Conservation (phyloP, 345 rosid species). For the Triadica sebifera region DNA sequence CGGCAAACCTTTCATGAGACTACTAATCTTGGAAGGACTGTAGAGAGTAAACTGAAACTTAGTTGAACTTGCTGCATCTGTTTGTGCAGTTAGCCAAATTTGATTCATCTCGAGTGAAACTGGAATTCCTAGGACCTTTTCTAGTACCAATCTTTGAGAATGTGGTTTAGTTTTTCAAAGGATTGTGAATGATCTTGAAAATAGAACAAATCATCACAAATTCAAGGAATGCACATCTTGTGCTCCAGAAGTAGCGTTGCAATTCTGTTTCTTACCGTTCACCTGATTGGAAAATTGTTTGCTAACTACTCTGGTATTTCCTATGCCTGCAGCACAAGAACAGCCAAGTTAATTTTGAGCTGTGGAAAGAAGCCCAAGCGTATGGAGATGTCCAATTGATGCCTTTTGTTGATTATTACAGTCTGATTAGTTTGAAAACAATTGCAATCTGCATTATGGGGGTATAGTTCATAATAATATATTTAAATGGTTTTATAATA, state of each 20-base stretch:
- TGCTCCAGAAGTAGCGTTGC: neutral
- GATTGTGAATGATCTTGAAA: neutral
- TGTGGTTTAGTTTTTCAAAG: too few species aligned
- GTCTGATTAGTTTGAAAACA: constrained; percentile 78
- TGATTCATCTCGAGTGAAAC: too few species aligned
- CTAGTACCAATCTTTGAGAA: too few species aligned
- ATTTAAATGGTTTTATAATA: constrained; percentile 5
- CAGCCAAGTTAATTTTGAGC: constrained; percentile 63
- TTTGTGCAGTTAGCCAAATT: too few species aligned
- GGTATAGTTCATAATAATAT: constrained; percentile 40
- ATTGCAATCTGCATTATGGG: constrained; percentile 80
- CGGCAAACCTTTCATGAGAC: too few species aligned
- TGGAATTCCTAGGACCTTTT: too few species aligned
- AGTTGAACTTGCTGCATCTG: too few species aligned
- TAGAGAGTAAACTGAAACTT: too few species aligned
- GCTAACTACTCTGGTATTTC: constrained; percentile 8
- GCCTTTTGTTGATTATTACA: constrained; percentile 91
- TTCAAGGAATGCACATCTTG: neutral
- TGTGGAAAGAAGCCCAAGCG: constrained; percentile 86
- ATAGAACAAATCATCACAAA: too few species aligned
- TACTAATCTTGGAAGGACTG: too few species aligned
- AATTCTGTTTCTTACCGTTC: neutral
- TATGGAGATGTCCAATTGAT: constrained; percentile 83
- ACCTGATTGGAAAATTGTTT: neutral
- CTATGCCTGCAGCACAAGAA: constrained; percentile 59